Percentiles rank a stretch among this genome's conserved stretches.
Conservation (phyloP, 306 rosid species). For the Dalbergia cochinchinensis region DNA sequence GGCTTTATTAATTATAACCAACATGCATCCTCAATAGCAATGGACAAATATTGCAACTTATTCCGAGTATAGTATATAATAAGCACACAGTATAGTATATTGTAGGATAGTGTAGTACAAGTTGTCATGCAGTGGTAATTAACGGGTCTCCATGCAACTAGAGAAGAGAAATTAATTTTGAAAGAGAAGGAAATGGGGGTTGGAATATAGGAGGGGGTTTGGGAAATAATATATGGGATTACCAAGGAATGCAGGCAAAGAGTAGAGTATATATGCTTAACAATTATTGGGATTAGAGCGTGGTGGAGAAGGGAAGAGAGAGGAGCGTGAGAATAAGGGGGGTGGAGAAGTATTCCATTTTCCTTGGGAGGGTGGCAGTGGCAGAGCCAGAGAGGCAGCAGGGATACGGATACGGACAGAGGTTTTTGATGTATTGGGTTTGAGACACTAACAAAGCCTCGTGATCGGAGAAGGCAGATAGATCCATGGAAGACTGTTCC, state of each 20-base stretch:
- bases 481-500: conserved; percentile 98
- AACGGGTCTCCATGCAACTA: neutral
- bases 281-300: conserved; percentile 56
- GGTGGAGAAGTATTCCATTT: conserved; percentile 70
- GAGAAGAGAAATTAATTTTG: neutral
- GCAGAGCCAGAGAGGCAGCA: conserved; percentile 60
- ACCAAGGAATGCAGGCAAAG: conserved; percentile 6
- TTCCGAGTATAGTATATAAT: too few relatives aligned
- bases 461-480: conserved; percentile 99
- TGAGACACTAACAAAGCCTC: conserved; percentile 66
- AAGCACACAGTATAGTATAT: too few relatives aligned
- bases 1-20: too few relatives aligned
- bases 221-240: neutral
- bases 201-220: neutral
- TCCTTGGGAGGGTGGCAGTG: conserved; percentile 84
- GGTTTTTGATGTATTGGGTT: conserved; percentile 71
- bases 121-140: too few relatives aligned
- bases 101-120: too few relatives aligned
- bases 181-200: neutral
- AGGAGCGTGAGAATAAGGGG: conserved; percentile 47
- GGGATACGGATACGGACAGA: conserved; percentile 91
- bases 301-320: conserved; percentile 30
- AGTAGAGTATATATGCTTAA: neutral
- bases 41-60: too few relatives aligned
- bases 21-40: too few relatives aligned